Evolutionary conservation across 2,329 filamentous ascomycete species (phyloP).

Genomic region (Reticulascus tulasneorum): DNA sequence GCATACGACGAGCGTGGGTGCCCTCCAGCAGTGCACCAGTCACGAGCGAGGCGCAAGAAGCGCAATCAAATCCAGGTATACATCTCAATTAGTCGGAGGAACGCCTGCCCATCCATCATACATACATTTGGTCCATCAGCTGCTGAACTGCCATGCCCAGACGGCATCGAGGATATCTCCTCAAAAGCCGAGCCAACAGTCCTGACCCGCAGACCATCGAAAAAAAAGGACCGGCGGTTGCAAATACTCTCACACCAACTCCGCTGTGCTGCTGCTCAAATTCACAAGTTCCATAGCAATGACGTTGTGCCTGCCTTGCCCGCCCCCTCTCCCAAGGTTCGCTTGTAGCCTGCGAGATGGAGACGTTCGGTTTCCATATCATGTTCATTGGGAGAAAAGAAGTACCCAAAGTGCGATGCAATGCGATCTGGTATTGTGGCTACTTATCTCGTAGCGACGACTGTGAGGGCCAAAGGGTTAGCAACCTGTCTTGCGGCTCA

Average conservation of each 20-base stretch:
- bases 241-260: conserved; percentile 25
- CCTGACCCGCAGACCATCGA: conserved; percentile 9
- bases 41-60: no score
- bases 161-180: conserved; percentile 3
- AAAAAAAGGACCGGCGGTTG: no score
- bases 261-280: conserved; percentile 24
- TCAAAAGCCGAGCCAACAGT: conserved; percentile 3
- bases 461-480: no score
- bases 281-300: conserved; percentile 12
- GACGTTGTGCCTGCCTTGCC: conserved; percentile 6
- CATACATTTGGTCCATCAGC: conserved; percentile 18
- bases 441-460: conserved; percentile 40
- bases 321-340: conserved; percentile 9
- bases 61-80: conserved; percentile 10
- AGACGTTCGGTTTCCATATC: conserved; percentile 13
- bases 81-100: conserved; percentile 14
- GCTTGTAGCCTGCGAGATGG: conserved; percentile 14
- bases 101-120: conserved; percentile 17
- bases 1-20: no score
- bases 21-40: no score
- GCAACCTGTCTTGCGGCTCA: no score
- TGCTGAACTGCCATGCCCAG: conserved; percentile 9
- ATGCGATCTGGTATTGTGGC: conserved; percentile 18
- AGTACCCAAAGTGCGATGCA: conserved; percentile 18
- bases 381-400: conserved; percentile 15